Evolutionary conservation across 1,139 yeast genomes (phyloP).

Genomic region (Sugiyamaella pinicola): DNA sequence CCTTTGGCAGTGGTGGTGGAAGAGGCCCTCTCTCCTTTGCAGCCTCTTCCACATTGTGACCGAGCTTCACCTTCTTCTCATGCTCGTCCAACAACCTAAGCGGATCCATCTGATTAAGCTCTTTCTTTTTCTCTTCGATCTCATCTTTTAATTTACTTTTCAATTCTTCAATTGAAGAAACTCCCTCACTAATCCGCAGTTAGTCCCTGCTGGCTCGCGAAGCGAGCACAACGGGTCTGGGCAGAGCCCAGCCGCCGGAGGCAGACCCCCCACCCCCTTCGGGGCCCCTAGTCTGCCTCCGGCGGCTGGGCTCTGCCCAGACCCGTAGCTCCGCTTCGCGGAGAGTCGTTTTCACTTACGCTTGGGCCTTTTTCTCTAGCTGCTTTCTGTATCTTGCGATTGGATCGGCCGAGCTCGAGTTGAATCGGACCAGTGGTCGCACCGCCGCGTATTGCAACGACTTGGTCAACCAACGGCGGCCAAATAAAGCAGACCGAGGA

Average conservation of each 20-base stretch:
- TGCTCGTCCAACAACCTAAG: slow-evolving; percentile 64
- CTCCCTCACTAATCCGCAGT: slow-evolving; percentile 42
- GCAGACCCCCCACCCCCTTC: too few species aligned
- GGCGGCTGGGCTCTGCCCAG: too few species aligned
- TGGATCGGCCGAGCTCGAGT: slow-evolving; percentile 20
- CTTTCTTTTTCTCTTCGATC: slow-evolving; percentile 57
- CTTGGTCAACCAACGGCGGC: neutral
- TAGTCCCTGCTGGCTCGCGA: too few species aligned
- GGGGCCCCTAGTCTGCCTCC: too few species aligned
- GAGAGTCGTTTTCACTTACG: too few species aligned
- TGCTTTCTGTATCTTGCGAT: slow-evolving; percentile 45
- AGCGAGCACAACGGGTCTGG: too few species aligned
- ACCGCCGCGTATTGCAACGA: neutral
- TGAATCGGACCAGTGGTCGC: neutral
- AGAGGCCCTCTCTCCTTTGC: slow-evolving; percentile 11
- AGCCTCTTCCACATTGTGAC: slow-evolving; percentile 17
- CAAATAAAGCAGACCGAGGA: neutral
- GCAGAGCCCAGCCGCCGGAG: too few species aligned
- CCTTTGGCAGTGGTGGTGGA: slow-evolving; percentile 23
- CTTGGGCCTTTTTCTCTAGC: slow-evolving; percentile 53
- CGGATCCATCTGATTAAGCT: slow-evolving; percentile 67
- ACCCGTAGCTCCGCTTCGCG: too few species aligned
- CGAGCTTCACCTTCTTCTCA: slow-evolving; percentile 27
- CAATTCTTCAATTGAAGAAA: slow-evolving; percentile 59
- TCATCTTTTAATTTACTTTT: slow-evolving; percentile 63